Evolutionary conservation across 257 asterid species (phyloP), one percentile per base, ranked within the genome.

Genomic region (Thymus mandschuricus): DNA sequence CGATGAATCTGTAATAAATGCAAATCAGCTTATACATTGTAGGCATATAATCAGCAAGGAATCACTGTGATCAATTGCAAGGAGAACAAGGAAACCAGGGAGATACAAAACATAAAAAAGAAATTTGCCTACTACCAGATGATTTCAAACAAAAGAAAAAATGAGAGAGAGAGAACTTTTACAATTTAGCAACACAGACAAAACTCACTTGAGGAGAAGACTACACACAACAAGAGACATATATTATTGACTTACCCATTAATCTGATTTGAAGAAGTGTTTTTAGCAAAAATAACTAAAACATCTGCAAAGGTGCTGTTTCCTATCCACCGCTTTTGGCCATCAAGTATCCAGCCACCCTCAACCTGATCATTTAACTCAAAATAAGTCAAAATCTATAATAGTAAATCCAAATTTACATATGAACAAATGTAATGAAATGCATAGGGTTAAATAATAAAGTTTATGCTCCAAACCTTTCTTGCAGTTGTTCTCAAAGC

Each of bases 271-370:
- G 95, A 82, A 66, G 81, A 60, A 95, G n/a, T n/a, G n/a, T n/a
- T n/a, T n/a, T n/a, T n/a, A n/a, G n/a, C n/a, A n/a, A n/a, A n/a
- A n/a, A n/a, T 80, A 75, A 95, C 78, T 81, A 92, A 68, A 69
- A 95, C 69, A 78, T 95, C 96, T 1, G 99, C 99, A 75, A 95
- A 95, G 38, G 99, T 89, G 84, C 96, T 86, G 83, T 95, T 92
- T 69, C 99, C 99, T 80, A 92, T 92, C 99, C 99, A 95, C 51
- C 99, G 96, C 68, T 95, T 95, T 74, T 95, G 98, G 70, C 99
- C 97, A 69, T 95, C 89, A 77, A 92, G 87, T 73, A 95, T 73
- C 99, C 99, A 95, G 48, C 99, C 99, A 67, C 98, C 98, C 66
- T 85, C 96, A 52, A 95, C 96, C 99, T 95, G 83, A 75, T 73